Base-by-base conservation (phyloP, 2,329 filamentous ascomycete genomes). In the Aspergillus thermomutatus region DNA sequence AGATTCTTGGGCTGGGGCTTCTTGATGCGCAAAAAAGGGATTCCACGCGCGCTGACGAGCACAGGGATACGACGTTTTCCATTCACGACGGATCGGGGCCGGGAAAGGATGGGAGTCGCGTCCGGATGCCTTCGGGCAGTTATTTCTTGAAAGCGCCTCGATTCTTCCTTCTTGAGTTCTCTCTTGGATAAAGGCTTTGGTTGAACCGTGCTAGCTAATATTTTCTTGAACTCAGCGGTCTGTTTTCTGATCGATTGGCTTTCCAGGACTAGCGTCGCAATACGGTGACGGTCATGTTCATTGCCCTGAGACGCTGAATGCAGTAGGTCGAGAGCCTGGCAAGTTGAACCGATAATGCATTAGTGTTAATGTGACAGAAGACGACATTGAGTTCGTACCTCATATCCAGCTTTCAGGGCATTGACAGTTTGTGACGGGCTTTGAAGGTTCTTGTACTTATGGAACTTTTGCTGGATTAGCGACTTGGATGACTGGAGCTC, bases 11-110 rank as follows among this genome's bases (percentile, higher is more conserved):
- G 75, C 52, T 77, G 74, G 1, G 76, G 77, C 49, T 79, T 79
- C 51, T 77, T 76, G 51, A 77, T 76, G 50, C 75, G 73, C 49
- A 79, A 62, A 46, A 78, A 72, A 2, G 77, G 76, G 10, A 79
- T 55, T 14, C 75, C 75, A 7, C 74, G 70, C 11, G 76, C 75
- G 61, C 69, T 74, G 41, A 77, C 74, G 11, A 78, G 66, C 6
- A 71, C 65, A 25, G 77, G 77, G 7, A 79, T 64, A 50, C 66
- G 69, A 19, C 77, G 72, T 49, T 66, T 68, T n/a, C 75, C 75
- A 50, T 60, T 68, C 6, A 76, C 65, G 8, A 66, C 53, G 8
- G 64, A 61, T 28, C 60, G 63, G 41, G 75, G 75, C 19, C 75
- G 73, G n/a, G 63, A 64, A 21, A 76, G 57, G 5, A 77, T 69